Percentiles rank a stretch among this genome's conserved stretches.
Conservation (phyloP, 1,284 basidiomycete genomes). For the Leccinum pachyderme region DNA sequence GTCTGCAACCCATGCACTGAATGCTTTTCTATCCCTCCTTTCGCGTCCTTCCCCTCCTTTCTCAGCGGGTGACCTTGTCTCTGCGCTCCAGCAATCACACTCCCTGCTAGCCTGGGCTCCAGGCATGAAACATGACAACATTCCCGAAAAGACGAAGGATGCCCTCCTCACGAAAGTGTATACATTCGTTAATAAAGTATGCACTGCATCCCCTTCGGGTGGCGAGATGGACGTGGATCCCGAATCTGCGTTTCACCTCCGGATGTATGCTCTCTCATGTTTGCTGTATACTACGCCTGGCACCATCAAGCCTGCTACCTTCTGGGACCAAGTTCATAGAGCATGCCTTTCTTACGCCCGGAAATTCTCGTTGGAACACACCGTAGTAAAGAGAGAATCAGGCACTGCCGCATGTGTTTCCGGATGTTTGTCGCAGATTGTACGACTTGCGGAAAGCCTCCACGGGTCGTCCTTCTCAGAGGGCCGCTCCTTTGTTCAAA, state of each 20-base stretch:
- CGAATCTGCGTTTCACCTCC: constrained; percentile 43
- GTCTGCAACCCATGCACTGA: constrained; percentile 53
- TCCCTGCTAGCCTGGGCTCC: constrained; percentile 57
- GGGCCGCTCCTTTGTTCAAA: constrained; percentile 52
- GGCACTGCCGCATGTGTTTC: constrained; percentile 40
- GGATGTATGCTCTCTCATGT: constrained; percentile 48
- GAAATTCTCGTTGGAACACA: constrained; percentile 13
- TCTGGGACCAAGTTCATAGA: constrained; percentile 67
- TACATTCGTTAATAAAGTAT: constrained; percentile 47
- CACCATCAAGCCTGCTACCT: constrained; percentile 44
- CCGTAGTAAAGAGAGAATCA: constrained; percentile 31
- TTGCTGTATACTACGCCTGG: constrained; percentile 44
- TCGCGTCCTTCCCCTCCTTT: constrained; percentile 20
- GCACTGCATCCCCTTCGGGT: constrained; percentile 29
- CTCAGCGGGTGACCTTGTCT: constrained; percentile 31
- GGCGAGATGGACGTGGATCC: constrained; percentile 1
- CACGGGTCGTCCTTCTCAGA: constrained; percentile 39
- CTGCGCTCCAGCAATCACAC: constrained; percentile 36
- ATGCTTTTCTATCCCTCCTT: constrained; percentile 35
- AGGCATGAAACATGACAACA: constrained; percentile 28
- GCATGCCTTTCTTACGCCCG: constrained; percentile 45
- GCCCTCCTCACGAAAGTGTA: constrained; percentile 58
- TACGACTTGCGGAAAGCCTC: constrained; percentile 37
- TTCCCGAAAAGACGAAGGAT: constrained; percentile 56
- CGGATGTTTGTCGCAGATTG: constrained; percentile 40